Conservation (phyloP, 2,329 filamentous ascomycete species). For the Xylaria sp. region DNA sequence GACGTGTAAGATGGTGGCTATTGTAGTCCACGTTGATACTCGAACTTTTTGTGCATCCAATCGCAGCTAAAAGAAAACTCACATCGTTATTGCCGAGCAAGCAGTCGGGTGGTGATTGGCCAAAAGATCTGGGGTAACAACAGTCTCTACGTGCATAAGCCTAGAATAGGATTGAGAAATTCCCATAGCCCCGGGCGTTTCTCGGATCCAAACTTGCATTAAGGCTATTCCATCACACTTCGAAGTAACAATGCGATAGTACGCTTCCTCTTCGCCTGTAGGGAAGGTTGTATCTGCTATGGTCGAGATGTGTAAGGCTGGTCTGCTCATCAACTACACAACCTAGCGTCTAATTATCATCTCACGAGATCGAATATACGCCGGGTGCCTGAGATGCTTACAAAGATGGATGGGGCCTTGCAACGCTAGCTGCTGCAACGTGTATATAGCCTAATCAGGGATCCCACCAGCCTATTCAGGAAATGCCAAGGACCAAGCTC, state of each 20-base stretch:
- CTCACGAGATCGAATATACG: too few relatives aligned
- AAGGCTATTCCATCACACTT: background rate
- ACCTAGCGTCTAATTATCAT: too few relatives aligned
- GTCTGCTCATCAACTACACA: background rate
- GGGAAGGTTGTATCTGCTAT: background rate
- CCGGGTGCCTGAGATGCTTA: background rate
- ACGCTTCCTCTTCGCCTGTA: background rate
- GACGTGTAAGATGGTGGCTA: background rate
- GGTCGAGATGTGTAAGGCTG: background rate
- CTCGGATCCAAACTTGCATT: background rate
- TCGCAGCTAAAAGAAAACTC: background rate
- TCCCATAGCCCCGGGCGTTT: background rate
- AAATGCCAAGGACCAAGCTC: background rate
- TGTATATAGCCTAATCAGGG: background rate
- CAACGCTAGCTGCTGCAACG: background rate
- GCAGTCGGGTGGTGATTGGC: background rate
- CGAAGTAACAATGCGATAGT: background rate
- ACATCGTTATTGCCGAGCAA: background rate
- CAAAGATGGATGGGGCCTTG: background rate
- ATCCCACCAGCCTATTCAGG: background rate
- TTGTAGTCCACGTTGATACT: background rate
- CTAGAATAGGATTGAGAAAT: background rate
- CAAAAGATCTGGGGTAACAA: background rate
- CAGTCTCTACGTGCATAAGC: background rate
- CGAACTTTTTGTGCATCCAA: background rate